Evolutionary conservation across 495 filamentous ascomycete species (phyloP).

Genomic region (Penicillium psychrofluorescens): DNA sequence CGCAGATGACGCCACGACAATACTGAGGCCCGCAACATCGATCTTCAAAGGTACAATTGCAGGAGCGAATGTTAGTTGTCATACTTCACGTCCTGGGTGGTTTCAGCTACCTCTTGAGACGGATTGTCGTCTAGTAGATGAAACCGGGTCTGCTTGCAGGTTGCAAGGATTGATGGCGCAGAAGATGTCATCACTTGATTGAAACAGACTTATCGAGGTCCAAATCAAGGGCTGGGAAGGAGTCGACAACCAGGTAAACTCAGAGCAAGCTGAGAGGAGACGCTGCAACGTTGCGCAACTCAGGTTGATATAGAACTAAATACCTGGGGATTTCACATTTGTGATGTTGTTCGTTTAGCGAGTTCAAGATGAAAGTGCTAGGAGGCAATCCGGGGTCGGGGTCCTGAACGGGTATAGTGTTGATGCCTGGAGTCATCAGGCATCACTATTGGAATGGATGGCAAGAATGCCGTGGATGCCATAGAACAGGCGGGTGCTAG

Average conservation of each 20-base stretch:
- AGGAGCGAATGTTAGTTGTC: not conserved
- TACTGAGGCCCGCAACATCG: slow-evolving; percentile 59
- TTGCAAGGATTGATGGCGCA: slow-evolving; percentile 32
- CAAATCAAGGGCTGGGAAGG: too few species aligned
- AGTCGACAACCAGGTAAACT: too few species aligned
- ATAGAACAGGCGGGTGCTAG: too few species aligned
- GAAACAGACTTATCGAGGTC: too few species aligned
- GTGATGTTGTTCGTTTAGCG: too few species aligned
- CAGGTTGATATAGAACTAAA: too few species aligned
- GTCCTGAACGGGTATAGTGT: slow-evolving; percentile 23
- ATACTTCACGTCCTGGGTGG: too few species aligned
- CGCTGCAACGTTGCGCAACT: too few species aligned
- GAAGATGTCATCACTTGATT: slow-evolving; percentile 5
- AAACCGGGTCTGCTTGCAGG: slow-evolving; percentile 41
- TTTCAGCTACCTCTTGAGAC: slow-evolving; percentile 26
- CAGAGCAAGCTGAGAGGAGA: too few species aligned
- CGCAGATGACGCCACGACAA: slow-evolving; percentile 45
- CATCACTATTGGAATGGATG: not conserved
- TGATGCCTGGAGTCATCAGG: not conserved
- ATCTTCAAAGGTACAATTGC: slow-evolving; percentile 32
- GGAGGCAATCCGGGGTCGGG: slow-evolving; percentile 13
- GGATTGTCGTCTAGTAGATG: slow-evolving; percentile 36
- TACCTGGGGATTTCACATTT: too few species aligned
- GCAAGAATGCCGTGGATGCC: too few species aligned
- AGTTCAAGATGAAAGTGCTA: too few species aligned